Base-by-base conservation (phyloP, 2,329 filamentous ascomycete genomes). In the Fusarium subtropicale region DNA sequence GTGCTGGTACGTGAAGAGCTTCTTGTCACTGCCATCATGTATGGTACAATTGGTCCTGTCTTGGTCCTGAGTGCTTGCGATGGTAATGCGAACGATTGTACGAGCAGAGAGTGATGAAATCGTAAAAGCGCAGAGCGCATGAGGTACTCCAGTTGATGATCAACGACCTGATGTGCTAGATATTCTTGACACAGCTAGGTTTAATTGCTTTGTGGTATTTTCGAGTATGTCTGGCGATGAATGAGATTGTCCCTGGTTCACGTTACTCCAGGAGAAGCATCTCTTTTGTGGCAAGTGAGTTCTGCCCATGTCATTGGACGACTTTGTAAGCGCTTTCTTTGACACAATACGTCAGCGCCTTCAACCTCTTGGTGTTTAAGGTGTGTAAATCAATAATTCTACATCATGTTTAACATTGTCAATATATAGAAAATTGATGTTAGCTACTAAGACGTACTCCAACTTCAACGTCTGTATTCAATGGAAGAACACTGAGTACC, bases 1-100 rank as follows among this genome's bases (percentile, higher is more conserved):
- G 70, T 76, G 64, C 77, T 80, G 28, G 86, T 77, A 39, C 84
- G 81, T 13, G 82, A 78, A 4, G 81, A 82, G 24, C 79, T 77
- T 39, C 81, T 77, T 48, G 77, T 79, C 18, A 71, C 72, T 33
- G 80, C 79, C 72, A 79, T 78, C 26, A 51, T 68, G 41, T 54
- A 42, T 36, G 60, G 44, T 36, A 60, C 38, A 38, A 22, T 63
- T 66, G 61, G 46, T 72, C 18, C 41, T 56, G 44, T 47, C 28
- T 33, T 70, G 11, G 5, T 31, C 31, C 26, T 52, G 22, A 54
- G 46, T 30, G 33, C 22, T 26, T 38, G 55, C 31, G 39, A 31
- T 31, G 26, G 48, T 42, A 16, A 34, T 39, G 56, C 66, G 68
- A 73, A 67, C 64, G 31, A 50, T 31, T 50, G 39, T 16, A 53